phyloP scores from a whole-genome alignment of 768 basidiomycete genomes.

The Boletus sensibilis region DNA sequence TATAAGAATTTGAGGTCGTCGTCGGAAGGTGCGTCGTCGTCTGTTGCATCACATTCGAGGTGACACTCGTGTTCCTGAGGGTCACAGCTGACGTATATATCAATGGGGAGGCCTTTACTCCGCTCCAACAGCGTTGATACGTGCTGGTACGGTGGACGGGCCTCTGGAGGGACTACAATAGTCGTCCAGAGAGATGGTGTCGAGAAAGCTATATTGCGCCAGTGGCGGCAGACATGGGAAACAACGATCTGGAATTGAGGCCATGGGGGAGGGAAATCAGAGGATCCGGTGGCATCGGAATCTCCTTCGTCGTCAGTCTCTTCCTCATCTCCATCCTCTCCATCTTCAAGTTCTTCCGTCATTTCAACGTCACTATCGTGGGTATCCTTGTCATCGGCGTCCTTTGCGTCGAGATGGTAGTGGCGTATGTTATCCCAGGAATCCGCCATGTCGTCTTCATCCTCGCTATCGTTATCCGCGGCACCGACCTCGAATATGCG shows the following conservation, averaged over 20 bases:
- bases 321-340: not conserved
- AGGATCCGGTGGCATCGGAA: slow-evolving; percentile 5
- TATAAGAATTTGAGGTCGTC: slow-evolving; percentile 28
- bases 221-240: slow-evolving; percentile 61
- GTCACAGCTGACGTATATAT: slow-evolving; percentile 49
- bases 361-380: slow-evolving; percentile 3
- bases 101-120: slow-evolving; percentile 52
- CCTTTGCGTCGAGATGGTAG: slow-evolving; percentile 37
- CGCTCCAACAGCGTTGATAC: slow-evolving; percentile 49
- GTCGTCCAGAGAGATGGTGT: slow-evolving; percentile 57
- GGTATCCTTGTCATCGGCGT: slow-evolving; percentile 18
- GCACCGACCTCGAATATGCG: slow-evolving; percentile 54
- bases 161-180: slow-evolving; percentile 27
- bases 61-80: slow-evolving; percentile 21
- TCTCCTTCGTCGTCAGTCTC: slow-evolving; percentile 1
- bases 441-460: slow-evolving; percentile 34
- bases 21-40: slow-evolving; percentile 19
- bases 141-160: slow-evolving; percentile 43
- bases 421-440: not conserved
- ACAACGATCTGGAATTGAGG: slow-evolving; percentile 51
- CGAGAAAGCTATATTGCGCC: slow-evolving; percentile 53
- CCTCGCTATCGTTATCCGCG: slow-evolving; percentile 34
- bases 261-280: not conserved
- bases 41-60: slow-evolving; percentile 24
- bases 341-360: not conserved